These are phyloP conservation scores for Hymenoscyphus fraxineus DNA, from an alignment of 2,329 filamentous ascomycete genomes.

Conservation along the genomic window DNA sequence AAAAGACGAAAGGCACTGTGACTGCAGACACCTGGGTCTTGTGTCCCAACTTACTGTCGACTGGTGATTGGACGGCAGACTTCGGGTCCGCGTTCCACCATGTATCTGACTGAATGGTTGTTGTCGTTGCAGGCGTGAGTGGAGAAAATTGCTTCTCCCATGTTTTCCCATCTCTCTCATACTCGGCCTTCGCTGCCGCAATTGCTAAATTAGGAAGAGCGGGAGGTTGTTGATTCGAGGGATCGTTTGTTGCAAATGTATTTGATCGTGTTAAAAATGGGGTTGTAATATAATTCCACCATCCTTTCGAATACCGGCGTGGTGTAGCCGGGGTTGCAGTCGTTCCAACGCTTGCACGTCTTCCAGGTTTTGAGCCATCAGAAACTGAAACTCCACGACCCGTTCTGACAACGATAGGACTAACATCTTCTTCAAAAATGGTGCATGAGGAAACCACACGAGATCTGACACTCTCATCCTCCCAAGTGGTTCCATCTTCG, in stretches of 20 bases:
- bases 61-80: slow-evolving; percentile 15
- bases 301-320: slow-evolving; percentile 58
- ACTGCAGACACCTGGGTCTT: slow-evolving; percentile 28
- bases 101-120: slow-evolving; percentile 33
- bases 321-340: slow-evolving; percentile 28
- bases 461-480: slow-evolving; percentile 22
- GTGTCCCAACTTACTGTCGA: slow-evolving; percentile 28
- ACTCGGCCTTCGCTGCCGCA: slow-evolving; percentile 31
- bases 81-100: slow-evolving; percentile 37
- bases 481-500: slow-evolving; percentile 30
- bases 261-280: slow-evolving; percentile 52
- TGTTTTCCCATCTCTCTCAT: slow-evolving; percentile 23
- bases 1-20: slow-evolving; percentile 27
- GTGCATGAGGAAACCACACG: slow-evolving; percentile 48
- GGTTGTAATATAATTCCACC: slow-evolving; percentile 75
- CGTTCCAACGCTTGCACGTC: slow-evolving; percentile 30
- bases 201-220: slow-evolving; percentile 35
- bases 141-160: slow-evolving; percentile 36
- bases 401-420: slow-evolving; percentile 39
- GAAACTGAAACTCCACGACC: slow-evolving; percentile 37
- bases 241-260: slow-evolving; percentile 29
- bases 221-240: slow-evolving; percentile 22
- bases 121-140: slow-evolving; percentile 29
- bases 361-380: slow-evolving; percentile 17
- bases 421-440: slow-evolving; percentile 67